Conservation (phyloP, 2,329 filamentous ascomycete species). For the Neopestalotiopsis sp. region DNA sequence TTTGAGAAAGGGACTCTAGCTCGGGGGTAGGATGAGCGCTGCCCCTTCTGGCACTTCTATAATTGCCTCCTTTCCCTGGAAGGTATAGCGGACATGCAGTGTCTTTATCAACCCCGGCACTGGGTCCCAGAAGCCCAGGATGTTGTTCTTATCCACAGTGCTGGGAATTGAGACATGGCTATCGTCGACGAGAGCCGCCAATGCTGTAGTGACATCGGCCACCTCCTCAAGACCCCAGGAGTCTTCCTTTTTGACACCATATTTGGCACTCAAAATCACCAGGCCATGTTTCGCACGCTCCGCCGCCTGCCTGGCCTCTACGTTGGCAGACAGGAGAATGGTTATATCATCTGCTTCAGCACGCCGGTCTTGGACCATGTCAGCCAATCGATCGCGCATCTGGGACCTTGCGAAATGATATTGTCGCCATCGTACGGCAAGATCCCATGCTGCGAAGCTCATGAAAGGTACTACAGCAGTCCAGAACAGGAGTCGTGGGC, state of each 20-base stretch:
- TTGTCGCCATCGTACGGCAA: constrained; percentile 28
- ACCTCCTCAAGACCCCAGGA: constrained; percentile 45
- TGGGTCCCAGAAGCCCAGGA: constrained; percentile 59
- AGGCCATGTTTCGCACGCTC: constrained; percentile 44
- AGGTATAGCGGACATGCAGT: constrained; percentile 50
- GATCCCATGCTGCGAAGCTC: constrained; percentile 43
- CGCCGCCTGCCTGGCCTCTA: constrained; percentile 42
- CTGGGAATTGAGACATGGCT: constrained; percentile 43
- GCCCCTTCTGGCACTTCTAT: constrained; percentile 43
- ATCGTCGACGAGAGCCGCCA: constrained; percentile 50
- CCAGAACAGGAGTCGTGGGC: constrained; percentile 42
- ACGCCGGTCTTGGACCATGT: constrained; percentile 31
- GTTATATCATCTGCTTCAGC: constrained; percentile 51
- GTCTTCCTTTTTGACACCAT: constrained; percentile 43
- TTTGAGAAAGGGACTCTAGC: neutral
- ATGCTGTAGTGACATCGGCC: constrained; percentile 53
- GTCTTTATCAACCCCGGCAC: constrained; percentile 48
- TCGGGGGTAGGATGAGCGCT: constrained; percentile 39
- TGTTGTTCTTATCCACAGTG: constrained; percentile 47
- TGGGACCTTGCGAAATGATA: constrained; percentile 16
- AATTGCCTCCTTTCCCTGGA: constrained; percentile 38
- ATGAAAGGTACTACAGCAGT: constrained; percentile 44
- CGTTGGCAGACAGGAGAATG: constrained; percentile 45
- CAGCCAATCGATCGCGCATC: constrained; percentile 34
- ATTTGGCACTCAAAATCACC: constrained; percentile 55